Base-by-base conservation (phyloP, 257 asterid genomes). In the Solanum lignicaule region DNA sequence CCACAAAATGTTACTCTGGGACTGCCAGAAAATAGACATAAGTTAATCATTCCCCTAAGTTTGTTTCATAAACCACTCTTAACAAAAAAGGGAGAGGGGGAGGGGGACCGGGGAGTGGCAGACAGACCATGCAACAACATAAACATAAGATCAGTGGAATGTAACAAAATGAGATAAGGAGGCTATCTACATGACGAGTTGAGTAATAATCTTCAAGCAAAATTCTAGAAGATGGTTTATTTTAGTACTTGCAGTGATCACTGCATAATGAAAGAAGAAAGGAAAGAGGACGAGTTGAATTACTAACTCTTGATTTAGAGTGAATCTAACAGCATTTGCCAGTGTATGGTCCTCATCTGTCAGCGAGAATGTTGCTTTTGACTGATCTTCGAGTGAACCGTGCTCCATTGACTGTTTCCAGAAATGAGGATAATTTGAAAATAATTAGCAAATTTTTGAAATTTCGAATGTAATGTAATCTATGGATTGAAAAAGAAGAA, bases 301-400 rank as follows among this genome's bases (percentile, higher is more conserved):
- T 81, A 92, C 98, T 91, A 52, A 95, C 98, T 96, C 99, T 94
- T 94, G 96, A 92, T 95, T 97, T 58, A 97, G 94, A n/a, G 90
- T 68, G 84, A 91, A 95, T 93, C 98, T 92, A 25, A 95, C 81
- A 31, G 99, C 91, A 90, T 95, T 97, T 48, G 98, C 96, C 12
- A 95, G 93, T 9, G 99, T 95, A 87, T 97, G 98, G 90, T 95
- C 98, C 92, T 97, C 98, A 18, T 95, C 95, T 3, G 94, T 90
- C 83, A 95, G 88, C 0, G 99, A 93, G 91, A 95, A 96, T 1
- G 99, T 96, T 2, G 95, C 94, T 76, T 94, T 94, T 27, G 98
- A 90, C 73, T 79, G 94, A 93, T 94, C 98, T 71, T 94, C 89
- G 74, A 88, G 74, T 1, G 96, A 90, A 7, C 96, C 98, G 31